Evolutionary conservation across 768 basidiomycete species (phyloP), one percentile per base, ranked within the genome.

Genomic region (Lactarius psammicola): DNA sequence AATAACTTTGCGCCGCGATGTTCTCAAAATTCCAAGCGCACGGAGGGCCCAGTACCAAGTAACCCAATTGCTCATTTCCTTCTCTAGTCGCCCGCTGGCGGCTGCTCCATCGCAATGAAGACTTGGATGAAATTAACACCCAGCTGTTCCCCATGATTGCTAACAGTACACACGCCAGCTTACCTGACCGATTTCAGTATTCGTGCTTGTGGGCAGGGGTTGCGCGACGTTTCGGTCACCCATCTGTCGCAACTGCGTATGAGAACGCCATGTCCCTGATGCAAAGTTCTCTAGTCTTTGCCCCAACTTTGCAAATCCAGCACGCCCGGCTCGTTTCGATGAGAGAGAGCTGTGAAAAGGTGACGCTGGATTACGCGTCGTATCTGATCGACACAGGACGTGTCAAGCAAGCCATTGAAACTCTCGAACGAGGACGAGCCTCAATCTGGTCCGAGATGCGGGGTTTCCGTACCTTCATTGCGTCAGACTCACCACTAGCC

Each of bases 371-470:
- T 15, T 30, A 31, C 28, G 53, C 60, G 23, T 31, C 60, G 5
- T 62, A 55, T 31, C 36, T 11, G 18, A 33, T 62, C 17, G 34
- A n/a, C 17, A 55, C 18, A 30, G 60, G 53, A n/a, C 36, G 30
- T 1, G 8, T 42, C 15, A 11, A 40, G 9, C 6, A 10, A 28
- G 60, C 60, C 2, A 42, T 62, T 6, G 36, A 42, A 23, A 15
- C 53, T 11, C 33, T 60, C 30, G 54, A 56, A 20, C 54, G 18
- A 33, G 54, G 33, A 28, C 51, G 60, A 13, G 49, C 51, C 38
- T 42, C 54, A 18, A 31, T 60, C 7, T 60, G 59, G 59, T 60
- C 59, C 18, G 58, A 59, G n/a, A 31, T 59, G 58, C 42, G 60
- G 30, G 53, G 53, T 17, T 10, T 62, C 7, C 51, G 38, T 8